Percentiles rank a stretch among this genome's conserved stretches.
Conservation (phyloP, 2,329 filamentous ascomycete species). For the Apiospora phragmitis region DNA sequence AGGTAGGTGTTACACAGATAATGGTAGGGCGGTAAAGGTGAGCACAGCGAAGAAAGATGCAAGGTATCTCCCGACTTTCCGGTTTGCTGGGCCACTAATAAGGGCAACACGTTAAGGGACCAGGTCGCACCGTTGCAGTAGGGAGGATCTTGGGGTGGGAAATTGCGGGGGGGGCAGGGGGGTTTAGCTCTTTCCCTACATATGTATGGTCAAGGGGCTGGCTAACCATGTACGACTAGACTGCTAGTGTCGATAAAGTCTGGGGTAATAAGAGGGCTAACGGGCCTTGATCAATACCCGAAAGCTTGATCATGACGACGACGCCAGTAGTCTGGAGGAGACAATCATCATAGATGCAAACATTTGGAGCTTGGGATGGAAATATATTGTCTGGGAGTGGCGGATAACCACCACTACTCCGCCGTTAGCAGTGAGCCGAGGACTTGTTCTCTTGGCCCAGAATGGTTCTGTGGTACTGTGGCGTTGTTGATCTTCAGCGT, state of each 20-base stretch:
- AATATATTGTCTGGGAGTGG: neutral
- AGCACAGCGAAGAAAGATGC: neutral
- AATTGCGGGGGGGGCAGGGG: neutral
- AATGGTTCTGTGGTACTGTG: neutral
- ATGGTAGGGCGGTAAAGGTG: neutral
- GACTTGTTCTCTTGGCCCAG: neutral
- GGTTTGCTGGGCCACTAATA: neutral
- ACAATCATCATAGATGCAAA: neutral
- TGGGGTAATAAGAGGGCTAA: neutral
- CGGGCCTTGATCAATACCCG: constrained; percentile 8
- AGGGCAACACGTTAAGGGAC: neutral
- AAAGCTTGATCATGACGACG: neutral
- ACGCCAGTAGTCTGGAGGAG: neutral
- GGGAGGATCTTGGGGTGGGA: neutral
- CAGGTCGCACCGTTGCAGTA: neutral
- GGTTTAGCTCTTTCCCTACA: neutral
- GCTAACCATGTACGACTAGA: neutral
- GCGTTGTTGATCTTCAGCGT: neutral
- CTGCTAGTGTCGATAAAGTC: neutral
- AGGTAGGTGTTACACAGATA: neutral
- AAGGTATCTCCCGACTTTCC: neutral
- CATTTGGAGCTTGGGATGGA: too few species aligned
- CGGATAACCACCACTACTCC: too few species aligned
- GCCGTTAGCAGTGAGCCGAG: too few species aligned
- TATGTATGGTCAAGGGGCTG: neutral